Evolutionary conservation across 2,329 filamentous ascomycete species (phyloP).

Genomic region (Ascomycota sp.): DNA sequence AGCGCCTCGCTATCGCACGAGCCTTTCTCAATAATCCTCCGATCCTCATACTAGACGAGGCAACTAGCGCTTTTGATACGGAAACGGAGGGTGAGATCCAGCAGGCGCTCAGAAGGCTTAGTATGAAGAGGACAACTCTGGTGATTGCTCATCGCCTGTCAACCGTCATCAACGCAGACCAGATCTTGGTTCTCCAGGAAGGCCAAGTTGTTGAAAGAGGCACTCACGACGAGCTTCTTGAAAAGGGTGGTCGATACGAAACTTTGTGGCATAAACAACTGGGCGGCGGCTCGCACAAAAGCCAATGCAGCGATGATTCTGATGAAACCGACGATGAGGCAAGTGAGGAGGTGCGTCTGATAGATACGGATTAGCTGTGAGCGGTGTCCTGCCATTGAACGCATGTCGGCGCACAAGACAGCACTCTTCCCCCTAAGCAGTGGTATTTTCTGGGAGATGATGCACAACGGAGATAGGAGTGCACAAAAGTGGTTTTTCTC

Average conservation of each 20-base stretch:
- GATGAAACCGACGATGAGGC: background rate
- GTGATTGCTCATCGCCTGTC: conserved; percentile 25
- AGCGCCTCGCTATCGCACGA: conserved; percentile 26
- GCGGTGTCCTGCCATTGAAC: no score
- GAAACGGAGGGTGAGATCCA: conserved; percentile 25
- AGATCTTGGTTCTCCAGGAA: conserved; percentile 31
- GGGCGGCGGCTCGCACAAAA: background rate
- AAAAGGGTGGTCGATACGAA: conserved; percentile 22
- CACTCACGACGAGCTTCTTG: conserved; percentile 25
- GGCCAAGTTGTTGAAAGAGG: conserved; percentile 33
- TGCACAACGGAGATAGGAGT: no score
- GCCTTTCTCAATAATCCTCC: conserved; percentile 10
- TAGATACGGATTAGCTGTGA: background rate
- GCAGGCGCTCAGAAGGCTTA: conserved; percentile 22
- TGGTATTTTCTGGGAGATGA: no score
- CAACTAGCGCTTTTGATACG: conserved; percentile 27
- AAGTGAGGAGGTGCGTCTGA: background rate
- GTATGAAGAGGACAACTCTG: conserved; percentile 28
- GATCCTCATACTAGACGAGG: conserved; percentile 23
- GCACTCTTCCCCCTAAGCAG: no score
- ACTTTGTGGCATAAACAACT: conserved; percentile 28
- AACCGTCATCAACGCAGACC: conserved; percentile 24
- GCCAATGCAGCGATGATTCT: background rate
- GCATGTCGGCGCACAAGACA: no score
- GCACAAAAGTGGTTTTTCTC: no score